These are phyloP conservation scores for Hypoxylon sp. DNA, from an alignment of 2,329 filamentous ascomycete genomes.

Conservation along the genomic window DNA sequence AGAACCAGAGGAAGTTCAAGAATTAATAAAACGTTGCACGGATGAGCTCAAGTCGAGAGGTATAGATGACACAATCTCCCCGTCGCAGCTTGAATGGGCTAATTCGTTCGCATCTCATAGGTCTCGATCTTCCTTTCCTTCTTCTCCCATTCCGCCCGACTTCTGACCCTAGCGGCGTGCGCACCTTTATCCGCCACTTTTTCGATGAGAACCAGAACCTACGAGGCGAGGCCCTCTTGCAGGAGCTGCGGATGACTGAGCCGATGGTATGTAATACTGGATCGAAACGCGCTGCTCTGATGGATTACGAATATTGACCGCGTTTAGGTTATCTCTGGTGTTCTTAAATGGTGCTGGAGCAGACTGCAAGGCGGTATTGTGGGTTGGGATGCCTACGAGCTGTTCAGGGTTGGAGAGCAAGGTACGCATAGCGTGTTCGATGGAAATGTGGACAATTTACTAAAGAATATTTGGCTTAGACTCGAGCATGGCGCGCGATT, in stretches of 20 bases:
- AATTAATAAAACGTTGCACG: slow-evolving; percentile 87
- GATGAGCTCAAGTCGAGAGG: slow-evolving; percentile 94
- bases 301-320: slow-evolving; percentile 17
- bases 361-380: slow-evolving; percentile 91
- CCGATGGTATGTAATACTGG: slow-evolving; percentile 79
- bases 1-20: slow-evolving; percentile 90
- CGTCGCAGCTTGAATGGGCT: slow-evolving; percentile 20
- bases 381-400: slow-evolving; percentile 96
- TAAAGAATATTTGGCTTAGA: slow-evolving; percentile 68
- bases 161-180: slow-evolving; percentile 91
- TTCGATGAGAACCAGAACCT: slow-evolving; percentile 79
- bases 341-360: slow-evolving; percentile 99
- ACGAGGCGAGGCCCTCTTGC: slow-evolving; percentile 78
- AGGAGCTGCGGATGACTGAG: slow-evolving; percentile 93
- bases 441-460: slow-evolving; percentile 17
- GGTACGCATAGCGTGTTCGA: slow-evolving; percentile 67
- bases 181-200: slow-evolving; percentile 92
- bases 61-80: slow-evolving; percentile 62
- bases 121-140: slow-evolving; percentile 90
- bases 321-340: slow-evolving; percentile 87
- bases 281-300: slow-evolving; percentile 7
- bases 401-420: slow-evolving; percentile 94
- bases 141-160: slow-evolving; percentile 94
- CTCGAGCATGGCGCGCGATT: slow-evolving; percentile 90
- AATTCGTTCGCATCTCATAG: slow-evolving; percentile 61